phyloP scores from a whole-genome alignment of 2,329 filamentous ascomycete species.

The Malbranchea cinnamomea region DNA sequence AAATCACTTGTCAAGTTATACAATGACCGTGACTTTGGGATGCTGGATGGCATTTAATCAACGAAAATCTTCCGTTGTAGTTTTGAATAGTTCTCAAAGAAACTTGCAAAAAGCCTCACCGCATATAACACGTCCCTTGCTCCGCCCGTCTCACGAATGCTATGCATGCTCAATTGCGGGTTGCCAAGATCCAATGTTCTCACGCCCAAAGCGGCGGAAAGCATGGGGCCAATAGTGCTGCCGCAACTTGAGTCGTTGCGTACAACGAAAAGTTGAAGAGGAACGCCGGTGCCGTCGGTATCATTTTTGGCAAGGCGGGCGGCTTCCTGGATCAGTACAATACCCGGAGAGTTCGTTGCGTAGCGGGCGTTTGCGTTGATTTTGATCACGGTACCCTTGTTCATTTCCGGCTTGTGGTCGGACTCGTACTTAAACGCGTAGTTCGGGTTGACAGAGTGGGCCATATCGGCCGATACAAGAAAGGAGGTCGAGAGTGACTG shows the following conservation, averaged over 20 bases:
- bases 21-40: no score
- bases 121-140: constrained; percentile 76
- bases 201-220: constrained; percentile 71
- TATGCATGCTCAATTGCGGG: constrained; percentile 92
- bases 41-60: constrained; percentile 39
- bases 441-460: constrained; percentile 90
- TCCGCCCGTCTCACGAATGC: constrained; percentile 84
- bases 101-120: constrained; percentile 72
- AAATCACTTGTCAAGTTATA: constrained; percentile 11
- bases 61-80: constrained; percentile 72
- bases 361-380: constrained; percentile 96
- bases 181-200: constrained; percentile 88
- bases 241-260: constrained; percentile 91
- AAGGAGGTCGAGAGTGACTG: constrained; percentile 85
- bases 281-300: constrained; percentile 51
- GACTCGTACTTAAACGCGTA: constrained; percentile 83
- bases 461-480: constrained; percentile 94
- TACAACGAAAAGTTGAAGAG: constrained; percentile 89
- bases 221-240: constrained; percentile 94
- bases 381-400: constrained; percentile 93
- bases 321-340: constrained; percentile 79
- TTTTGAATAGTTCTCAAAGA: constrained; percentile 71
- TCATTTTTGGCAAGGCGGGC: constrained; percentile 41
- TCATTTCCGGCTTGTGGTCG: constrained; percentile 85
- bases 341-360: constrained; percentile 89